phyloP scores from a whole-genome alignment of 148 eudicot genomes.

The Rhododendron mucronatum region DNA sequence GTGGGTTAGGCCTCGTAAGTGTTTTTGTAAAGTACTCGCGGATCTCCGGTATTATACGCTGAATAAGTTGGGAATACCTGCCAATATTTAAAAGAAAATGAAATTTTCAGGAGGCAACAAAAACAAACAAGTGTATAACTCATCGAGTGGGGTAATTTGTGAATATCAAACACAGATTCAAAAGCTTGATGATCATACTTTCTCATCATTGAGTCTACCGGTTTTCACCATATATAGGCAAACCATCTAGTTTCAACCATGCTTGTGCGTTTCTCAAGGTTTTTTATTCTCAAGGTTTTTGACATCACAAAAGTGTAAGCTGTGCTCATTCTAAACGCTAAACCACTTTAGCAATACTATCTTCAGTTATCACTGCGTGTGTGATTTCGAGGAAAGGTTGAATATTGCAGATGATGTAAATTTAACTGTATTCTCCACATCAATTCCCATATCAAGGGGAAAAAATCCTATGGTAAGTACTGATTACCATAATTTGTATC shows the following conservation, averaged over 20 bases:
- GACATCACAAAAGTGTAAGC: not conserved
- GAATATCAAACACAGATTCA: not conserved
- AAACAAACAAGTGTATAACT: not conserved
- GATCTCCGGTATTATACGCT: slow-evolving; percentile 70
- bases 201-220: not conserved
- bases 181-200: not conserved
- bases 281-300: not conserved
- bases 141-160: not conserved
- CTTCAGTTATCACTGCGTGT: not conserved
- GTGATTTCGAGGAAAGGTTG: not conserved
- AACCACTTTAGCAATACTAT: not conserved
- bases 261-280: not conserved
- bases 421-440: not conserved
- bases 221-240: not conserved
- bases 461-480: not conserved
- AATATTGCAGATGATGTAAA: not conserved
- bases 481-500: not conserved
- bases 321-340: not conserved
- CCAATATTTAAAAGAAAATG: not conserved
- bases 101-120: not conserved
- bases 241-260: not conserved
- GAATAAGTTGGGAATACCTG: slow-evolving; percentile 66
- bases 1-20: slow-evolving; percentile 38
- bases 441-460: not conserved
- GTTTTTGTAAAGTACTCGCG: slow-evolving; percentile 49